Evolutionary conservation across 2,329 filamentous ascomycete species (phyloP).

Genomic region (Colletotrichum sojae): DNA sequence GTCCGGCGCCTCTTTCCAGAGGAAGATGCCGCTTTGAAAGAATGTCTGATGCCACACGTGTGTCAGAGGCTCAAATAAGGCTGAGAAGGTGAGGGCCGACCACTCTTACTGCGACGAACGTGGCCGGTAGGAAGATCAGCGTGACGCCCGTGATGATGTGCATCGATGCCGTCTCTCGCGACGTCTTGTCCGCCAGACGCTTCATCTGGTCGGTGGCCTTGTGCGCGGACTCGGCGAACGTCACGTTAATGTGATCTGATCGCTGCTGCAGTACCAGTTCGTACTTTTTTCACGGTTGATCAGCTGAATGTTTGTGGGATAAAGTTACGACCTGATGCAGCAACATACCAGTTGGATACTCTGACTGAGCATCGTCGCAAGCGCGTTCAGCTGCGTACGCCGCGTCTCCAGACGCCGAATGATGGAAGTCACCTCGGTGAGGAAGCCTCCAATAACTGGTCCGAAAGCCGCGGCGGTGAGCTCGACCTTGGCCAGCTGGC

Average conservation of each 20-base stretch:
- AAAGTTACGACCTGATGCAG: background rate
- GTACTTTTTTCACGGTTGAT: constrained; percentile 4
- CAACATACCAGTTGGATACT: constrained; percentile 7
- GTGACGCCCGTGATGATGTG: constrained; percentile 17
- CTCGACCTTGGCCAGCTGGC: background rate
- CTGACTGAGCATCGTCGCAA: background rate
- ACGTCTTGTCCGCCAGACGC: background rate
- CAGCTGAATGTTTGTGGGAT: background rate
- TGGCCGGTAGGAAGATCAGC: constrained; percentile 1
- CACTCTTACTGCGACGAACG: constrained; percentile 27
- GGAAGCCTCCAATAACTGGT: background rate
- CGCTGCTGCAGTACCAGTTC: constrained; percentile 1
- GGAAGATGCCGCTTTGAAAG: constrained; percentile 18
- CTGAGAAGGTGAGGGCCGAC: background rate
- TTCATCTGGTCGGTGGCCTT: background rate
- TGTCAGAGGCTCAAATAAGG: constrained; percentile 2
- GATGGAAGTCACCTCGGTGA: background rate
- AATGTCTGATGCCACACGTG: constrained; percentile 4
- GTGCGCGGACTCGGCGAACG: background rate
- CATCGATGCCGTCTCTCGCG: background rate
- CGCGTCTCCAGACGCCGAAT: background rate
- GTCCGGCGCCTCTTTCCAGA: background rate
- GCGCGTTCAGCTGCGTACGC: background rate
- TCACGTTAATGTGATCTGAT: background rate
- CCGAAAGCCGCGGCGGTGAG: background rate